phyloP scores from a whole-genome alignment of 1,139 yeast genomes.

The Martiniozyma asiatica region DNA sequence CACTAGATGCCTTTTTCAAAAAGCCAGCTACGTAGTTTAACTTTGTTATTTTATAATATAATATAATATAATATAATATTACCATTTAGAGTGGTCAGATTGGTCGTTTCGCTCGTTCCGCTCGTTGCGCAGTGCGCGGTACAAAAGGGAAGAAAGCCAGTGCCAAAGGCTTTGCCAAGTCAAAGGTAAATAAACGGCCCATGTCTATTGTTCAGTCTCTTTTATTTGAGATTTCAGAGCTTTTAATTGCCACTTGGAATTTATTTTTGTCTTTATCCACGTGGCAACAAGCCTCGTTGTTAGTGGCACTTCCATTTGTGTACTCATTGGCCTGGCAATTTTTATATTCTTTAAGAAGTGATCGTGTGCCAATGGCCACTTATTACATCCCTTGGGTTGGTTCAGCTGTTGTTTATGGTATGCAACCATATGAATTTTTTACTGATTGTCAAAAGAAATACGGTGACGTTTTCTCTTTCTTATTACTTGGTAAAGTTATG shows the following conservation, averaged over 20 bases:
- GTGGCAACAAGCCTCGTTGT: slow-evolving; percentile 26
- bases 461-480: slow-evolving; percentile 88
- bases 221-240: slow-evolving; percentile 9
- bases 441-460: slow-evolving; percentile 63
- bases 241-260: no score
- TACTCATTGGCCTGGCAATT: slow-evolving; percentile 64
- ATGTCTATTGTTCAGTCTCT: slow-evolving; percentile 19
- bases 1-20: slow-evolving; percentile 46
- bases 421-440: slow-evolving; percentile 86
- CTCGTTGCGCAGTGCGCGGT: no score
- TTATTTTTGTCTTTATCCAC: slow-evolving; percentile 9
- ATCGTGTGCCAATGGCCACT: slow-evolving; percentile 79
- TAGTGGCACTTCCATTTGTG: slow-evolving; percentile 37
- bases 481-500: slow-evolving; percentile 83
- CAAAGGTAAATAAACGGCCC: neutral
- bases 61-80: no score
- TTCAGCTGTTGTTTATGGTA: slow-evolving; percentile 77
- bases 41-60: no score
- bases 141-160: no score
- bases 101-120: slow-evolving; percentile 1
- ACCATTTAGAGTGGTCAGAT: slow-evolving; percentile 3
- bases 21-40: slow-evolving; percentile 19
- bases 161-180: no score
- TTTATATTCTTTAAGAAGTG: slow-evolving; percentile 57
- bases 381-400: slow-evolving; percentile 97